A percentile compares a stretch with the other conserved stretches of the same genome.
phyloP scores from a whole-genome alignment of 2,329 filamentous ascomycete species.

The Aspergillus clavatus region DNA sequence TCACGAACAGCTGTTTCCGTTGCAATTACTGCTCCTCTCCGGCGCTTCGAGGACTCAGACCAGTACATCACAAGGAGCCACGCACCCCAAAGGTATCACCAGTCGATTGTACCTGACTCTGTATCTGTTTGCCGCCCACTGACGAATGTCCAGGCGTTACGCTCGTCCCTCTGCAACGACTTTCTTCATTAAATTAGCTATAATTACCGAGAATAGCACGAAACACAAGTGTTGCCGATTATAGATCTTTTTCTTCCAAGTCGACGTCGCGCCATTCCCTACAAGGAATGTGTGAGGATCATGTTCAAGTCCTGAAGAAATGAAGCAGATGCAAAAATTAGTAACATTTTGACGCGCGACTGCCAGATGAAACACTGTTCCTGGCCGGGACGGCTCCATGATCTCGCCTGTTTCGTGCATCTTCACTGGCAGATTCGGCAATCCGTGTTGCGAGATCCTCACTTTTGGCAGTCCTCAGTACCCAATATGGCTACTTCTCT shows the following conservation, averaged over 20 bases:
- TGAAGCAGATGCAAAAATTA: slow-evolving; percentile 36
- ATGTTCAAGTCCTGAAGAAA: slow-evolving; percentile 24
- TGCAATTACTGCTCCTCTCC: slow-evolving; percentile 7
- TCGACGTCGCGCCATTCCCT: slow-evolving; percentile 21
- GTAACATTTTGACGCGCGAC: slow-evolving; percentile 40
- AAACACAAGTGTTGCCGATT: slow-evolving; percentile 23
- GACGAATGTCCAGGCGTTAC: slow-evolving; percentile 9
- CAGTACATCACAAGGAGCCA: slow-evolving; percentile 6
- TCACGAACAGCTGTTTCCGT: slow-evolving; percentile 6
- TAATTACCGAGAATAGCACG: slow-evolving; percentile 22
- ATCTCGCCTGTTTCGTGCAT: slow-evolving; percentile 22
- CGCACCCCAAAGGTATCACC: slow-evolving; percentile 7
- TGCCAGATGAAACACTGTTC: slow-evolving; percentile 32
- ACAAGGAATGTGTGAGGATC: slow-evolving; percentile 12
- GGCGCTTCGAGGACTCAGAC: slow-evolving; percentile 14
- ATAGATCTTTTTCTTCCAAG: slow-evolving; percentile 18
- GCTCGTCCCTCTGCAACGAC: slow-evolving; percentile 3
- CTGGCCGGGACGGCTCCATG: slow-evolving; percentile 19
- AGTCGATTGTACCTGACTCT: slow-evolving; percentile 1
- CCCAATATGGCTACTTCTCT: slow-evolving; percentile 22
- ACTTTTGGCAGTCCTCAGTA: slow-evolving; percentile 23
- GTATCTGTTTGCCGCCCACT: slow-evolving; percentile 18
- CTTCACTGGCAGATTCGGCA: slow-evolving; percentile 10
- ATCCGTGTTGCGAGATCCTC: slow-evolving; percentile 5
- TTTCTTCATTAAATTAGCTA: slow-evolving; percentile 14